Base-by-base conservation (phyloP, 805 yeast species). In the Nakazawaea ishiwadae region DNA sequence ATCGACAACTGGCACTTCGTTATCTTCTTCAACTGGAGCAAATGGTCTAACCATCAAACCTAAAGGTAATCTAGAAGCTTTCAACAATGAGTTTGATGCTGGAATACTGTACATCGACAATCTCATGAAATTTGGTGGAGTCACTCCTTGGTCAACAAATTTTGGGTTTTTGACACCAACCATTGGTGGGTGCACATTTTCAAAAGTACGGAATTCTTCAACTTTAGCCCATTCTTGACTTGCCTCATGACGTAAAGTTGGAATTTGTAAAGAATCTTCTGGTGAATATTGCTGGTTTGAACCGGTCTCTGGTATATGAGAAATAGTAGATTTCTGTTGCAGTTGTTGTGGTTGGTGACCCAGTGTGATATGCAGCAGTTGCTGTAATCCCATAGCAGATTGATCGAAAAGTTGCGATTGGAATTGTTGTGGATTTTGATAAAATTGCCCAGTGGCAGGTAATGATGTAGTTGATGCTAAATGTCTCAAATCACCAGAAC, bases 71-170 rank as follows among this genome's bases (percentile, higher is more conserved):
- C 77, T 78, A 0, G 96, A 74, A 3, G 80, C 73, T 19, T 73
- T 68, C 52, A 93, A 73, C 42, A 89, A 63, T 38, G 73, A 75
- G 45, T 86, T 91, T 14, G 81, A 68, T 29, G 73, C 75, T 3
- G 99, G 99, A 6, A 89, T 75, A 50, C 81, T 79, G 61, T 88
- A 86, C 85, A 89, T 76, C 4, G 96, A 69, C 47, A 86, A 65
- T 45, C 95, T 71, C 55, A 85, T 75, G 58, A 80, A 80, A 45
- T 85, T 77, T 3, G 98, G 93, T 18, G 86, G 78, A 3, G 96
- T 78, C 7, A 81, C 77, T 5, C 95, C 96, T 58, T 90, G 95
- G 58, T 93, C 98, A 21, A 76, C 66, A 1, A 83, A 75, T 35
- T 66, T 68, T 54, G 69, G 86, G 14, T 11, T 9, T 48, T 77